These are phyloP conservation scores for Globisporangium nodosum DNA, from an alignment of 352 stramenopile species.

Conservation along the genomic window DNA sequence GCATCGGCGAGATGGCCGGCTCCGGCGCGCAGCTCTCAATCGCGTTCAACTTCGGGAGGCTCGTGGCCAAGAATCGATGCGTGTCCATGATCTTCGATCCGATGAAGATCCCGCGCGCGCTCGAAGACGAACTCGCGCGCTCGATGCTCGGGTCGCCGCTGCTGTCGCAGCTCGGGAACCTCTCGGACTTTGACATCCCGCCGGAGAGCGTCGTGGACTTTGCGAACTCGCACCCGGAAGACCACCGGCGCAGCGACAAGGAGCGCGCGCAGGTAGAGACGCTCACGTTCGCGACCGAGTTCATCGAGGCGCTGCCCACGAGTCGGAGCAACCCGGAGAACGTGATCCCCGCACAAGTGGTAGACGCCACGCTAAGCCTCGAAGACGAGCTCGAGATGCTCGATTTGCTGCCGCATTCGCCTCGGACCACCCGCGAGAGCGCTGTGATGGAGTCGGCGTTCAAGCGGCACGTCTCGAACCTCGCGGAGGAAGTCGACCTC, in stretches of 20 bases:
- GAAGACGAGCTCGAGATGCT: conserved; percentile 53
- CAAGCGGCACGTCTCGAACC: conserved; percentile 41
- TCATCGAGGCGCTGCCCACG: conserved; percentile 34
- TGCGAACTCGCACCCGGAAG: conserved; percentile 22
- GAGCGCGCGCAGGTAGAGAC: conserved; percentile 12
- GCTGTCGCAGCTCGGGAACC: conserved; percentile 35
- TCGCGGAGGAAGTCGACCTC: conserved; percentile 45
- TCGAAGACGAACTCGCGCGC: conserved; percentile 54
- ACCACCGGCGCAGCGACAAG: conserved; percentile 9
- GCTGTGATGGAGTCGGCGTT: conserved; percentile 57
- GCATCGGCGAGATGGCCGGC: conserved; percentile 56
- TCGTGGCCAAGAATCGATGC: conserved; percentile 74
- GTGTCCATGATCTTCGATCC: conserved; percentile 70
- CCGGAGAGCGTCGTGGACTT: conserved; percentile 26
- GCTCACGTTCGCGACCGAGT: conserved; percentile 28
- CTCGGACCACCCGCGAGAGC: conserved; percentile 17
- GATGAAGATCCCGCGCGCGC: conserved; percentile 42
- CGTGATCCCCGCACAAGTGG: conserved; percentile 25
- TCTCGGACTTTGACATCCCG: conserved; percentile 55
- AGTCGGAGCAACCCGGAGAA: conserved; percentile 51
- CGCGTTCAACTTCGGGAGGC: conserved; percentile 53
- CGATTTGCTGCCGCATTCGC: conserved; percentile 33
- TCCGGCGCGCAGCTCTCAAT: conserved; percentile 54
- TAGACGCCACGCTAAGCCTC: conserved; percentile 19
- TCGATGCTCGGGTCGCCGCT: conserved; percentile 46